Evolutionary conservation across 805 yeast genomes (phyloP).

Genomic region (Yarrowia keelungensis): DNA sequence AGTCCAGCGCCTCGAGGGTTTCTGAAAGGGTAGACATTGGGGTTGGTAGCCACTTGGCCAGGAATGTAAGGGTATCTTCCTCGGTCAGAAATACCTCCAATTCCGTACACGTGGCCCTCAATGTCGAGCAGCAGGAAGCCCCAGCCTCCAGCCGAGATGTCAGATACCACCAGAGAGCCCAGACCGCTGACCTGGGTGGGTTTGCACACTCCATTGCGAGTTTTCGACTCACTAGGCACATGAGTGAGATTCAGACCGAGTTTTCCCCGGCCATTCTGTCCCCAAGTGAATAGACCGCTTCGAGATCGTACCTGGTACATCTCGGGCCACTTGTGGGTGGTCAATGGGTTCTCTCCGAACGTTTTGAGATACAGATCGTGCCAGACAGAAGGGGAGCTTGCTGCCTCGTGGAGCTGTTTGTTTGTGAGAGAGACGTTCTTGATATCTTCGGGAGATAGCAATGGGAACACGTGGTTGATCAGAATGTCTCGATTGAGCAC

Average conservation of each 20-base stretch:
- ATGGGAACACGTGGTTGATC: conserved; percentile 43
- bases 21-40: neutral
- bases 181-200: conserved; percentile 54
- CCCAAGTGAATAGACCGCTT: conserved; percentile 61
- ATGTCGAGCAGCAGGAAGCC: conserved; percentile 64
- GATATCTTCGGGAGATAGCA: conserved; percentile 51
- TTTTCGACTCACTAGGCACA: conserved; percentile 37
- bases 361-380: conserved; percentile 54
- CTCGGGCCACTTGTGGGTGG: conserved; percentile 59
- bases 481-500: conserved; percentile 41
- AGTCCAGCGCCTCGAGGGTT: conserved; percentile 18
- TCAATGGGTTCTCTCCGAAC: conserved; percentile 56
- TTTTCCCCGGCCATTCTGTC: conserved; percentile 50
- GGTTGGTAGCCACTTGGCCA: neutral
- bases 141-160: conserved; percentile 69
- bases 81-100: conserved; percentile 51
- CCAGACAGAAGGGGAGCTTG: conserved; percentile 56
- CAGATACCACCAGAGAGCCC: conserved; percentile 52
- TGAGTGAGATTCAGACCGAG: conserved; percentile 42
- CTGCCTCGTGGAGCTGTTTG: conserved; percentile 50
- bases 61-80: conserved; percentile 26
- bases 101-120: conserved; percentile 64
- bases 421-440: conserved; percentile 53
- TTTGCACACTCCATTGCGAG: conserved; percentile 49
- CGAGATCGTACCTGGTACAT: conserved; percentile 54